Base-by-base conservation (phyloP, 495 filamentous ascomycete species). In the Aspergillus diversus region DNA sequence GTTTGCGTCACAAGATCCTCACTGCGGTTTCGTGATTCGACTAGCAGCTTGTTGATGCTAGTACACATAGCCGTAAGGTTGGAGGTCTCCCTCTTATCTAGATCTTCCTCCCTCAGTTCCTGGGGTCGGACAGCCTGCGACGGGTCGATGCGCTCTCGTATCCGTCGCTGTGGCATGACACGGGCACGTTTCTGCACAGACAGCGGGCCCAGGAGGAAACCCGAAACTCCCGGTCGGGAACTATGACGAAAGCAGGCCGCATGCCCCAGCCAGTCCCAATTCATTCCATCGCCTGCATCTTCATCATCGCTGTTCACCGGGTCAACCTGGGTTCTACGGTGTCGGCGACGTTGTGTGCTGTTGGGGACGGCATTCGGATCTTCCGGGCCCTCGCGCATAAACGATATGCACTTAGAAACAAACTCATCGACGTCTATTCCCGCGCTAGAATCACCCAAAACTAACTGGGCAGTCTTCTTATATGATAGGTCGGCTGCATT, bases 361-460 rank as follows among this genome's bases (percentile, higher is more conserved):
- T 37, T 69, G 3, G 60, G 53, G 8, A 60, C 34, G 3, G 59
- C 54, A 17, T 71, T 63, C 27, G 69, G 64, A 37, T 69, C 67
- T 49, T 59, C 70, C 3, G 69, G 76, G 35, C 86, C 88, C 11
- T 81, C 75, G 13, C 86, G 84, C 96, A 99, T 99, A 71, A 89
- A 98, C 2, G 82, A 84, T 51, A 96, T 91, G 71, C 90, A 94
- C 72, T 96, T 97, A 0, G 90, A 90, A 8, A 98, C 89, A 69
- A 98, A 97, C 63, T 97, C 92, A 65, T 98, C 94, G 0, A 96
- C 83, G 67, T 99, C 96, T 31, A 99, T 78, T 4, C 92, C 90
- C 37, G 87, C 84, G 7, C 83, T 81, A 5, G 81, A 69, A 59
- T 88, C 87, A 7, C 93, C 94, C 2, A 89, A 76, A 4, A 88